Evolutionary conservation across 495 filamentous ascomycete genomes (phyloP).

Genomic region (Daldinia childiae): DNA sequence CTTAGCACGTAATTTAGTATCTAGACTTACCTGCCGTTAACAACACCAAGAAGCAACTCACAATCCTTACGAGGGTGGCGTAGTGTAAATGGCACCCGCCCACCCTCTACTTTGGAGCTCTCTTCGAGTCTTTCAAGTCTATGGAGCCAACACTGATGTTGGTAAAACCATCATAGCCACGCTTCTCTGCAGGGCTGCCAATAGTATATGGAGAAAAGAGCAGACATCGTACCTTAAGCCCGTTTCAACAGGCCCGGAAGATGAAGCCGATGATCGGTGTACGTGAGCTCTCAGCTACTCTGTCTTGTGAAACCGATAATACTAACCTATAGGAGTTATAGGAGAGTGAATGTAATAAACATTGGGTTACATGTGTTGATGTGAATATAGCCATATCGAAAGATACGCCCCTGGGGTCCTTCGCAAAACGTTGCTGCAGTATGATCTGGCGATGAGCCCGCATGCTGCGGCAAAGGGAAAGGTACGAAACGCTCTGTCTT

Average conservation of each 20-base stretch:
- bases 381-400: constrained; percentile 62
- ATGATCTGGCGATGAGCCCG: constrained; percentile 74
- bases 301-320: not conserved
- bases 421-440: constrained; percentile 70
- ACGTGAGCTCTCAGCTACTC: constrained; percentile 12
- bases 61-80: not conserved
- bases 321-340: constrained; percentile 22
- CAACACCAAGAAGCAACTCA: not conserved
- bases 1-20: constrained; percentile 27
- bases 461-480: constrained; percentile 68
- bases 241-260: constrained; percentile 73
- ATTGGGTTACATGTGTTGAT: constrained; percentile 20
- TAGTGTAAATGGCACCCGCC: constrained; percentile 38
- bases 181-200: constrained; percentile 69
- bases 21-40: not conserved
- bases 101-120: constrained; percentile 67
- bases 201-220: constrained; percentile 51
- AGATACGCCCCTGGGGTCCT: constrained; percentile 60
- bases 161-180: constrained; percentile 82
- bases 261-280: constrained; percentile 75
- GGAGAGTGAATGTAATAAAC: not conserved
- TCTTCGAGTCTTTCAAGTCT: constrained; percentile 73
- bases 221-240: constrained; percentile 75
- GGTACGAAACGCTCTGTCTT: constrained; percentile 33
- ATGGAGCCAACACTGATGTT: constrained; percentile 82